These are phyloP conservation scores for Hortaea werneckii DNA, from an alignment of 2,329 filamentous ascomycete species.

Conservation along the genomic window DNA sequence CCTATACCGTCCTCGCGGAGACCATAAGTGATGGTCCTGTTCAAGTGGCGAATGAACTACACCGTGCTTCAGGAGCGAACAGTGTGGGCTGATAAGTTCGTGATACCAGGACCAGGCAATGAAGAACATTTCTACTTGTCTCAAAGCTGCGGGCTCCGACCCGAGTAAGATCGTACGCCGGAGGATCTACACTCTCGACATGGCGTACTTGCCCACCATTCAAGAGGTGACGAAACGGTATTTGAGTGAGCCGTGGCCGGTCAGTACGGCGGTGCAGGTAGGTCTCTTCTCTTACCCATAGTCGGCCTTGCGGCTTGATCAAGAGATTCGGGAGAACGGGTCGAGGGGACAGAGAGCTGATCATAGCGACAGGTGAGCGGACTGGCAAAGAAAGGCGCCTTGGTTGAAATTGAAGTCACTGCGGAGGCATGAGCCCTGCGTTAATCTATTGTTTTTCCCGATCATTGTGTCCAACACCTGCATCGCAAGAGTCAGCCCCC, in stretches of 20 bases:
- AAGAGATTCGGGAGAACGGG: too few species aligned
- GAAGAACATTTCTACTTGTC: slow-evolving; percentile 11
- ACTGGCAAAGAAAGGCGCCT: slow-evolving; percentile 12
- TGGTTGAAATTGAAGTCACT: slow-evolving; percentile 13
- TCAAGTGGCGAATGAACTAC: not conserved
- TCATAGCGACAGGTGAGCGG: slow-evolving; percentile 2
- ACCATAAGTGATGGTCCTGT: too few species aligned
- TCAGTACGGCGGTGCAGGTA: slow-evolving; percentile 12
- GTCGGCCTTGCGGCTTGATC: too few species aligned
- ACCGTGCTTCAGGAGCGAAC: not conserved
- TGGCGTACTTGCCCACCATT: slow-evolving; percentile 10
- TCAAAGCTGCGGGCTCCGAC: slow-evolving; percentile 8
- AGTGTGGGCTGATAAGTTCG: not conserved
- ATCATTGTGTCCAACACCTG: not conserved
- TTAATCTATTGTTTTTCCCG: not conserved
- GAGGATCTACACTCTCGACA: slow-evolving; percentile 12
- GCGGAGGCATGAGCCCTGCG: slow-evolving; percentile 3
- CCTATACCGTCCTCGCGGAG: not conserved
- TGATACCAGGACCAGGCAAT: slow-evolving; percentile 12
- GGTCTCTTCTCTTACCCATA: too few species aligned
- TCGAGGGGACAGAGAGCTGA: not conserved
- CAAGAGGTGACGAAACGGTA: slow-evolving; percentile 8
- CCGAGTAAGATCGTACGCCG: slow-evolving; percentile 10
- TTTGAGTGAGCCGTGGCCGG: slow-evolving; percentile 7
- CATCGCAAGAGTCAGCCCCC: too few species aligned